A percentile compares a stretch with the other conserved stretches of the same genome.
These are phyloP conservation scores for Hygrophila difformis DNA, from an alignment of 257 asterid species.

Conservation along the genomic window DNA sequence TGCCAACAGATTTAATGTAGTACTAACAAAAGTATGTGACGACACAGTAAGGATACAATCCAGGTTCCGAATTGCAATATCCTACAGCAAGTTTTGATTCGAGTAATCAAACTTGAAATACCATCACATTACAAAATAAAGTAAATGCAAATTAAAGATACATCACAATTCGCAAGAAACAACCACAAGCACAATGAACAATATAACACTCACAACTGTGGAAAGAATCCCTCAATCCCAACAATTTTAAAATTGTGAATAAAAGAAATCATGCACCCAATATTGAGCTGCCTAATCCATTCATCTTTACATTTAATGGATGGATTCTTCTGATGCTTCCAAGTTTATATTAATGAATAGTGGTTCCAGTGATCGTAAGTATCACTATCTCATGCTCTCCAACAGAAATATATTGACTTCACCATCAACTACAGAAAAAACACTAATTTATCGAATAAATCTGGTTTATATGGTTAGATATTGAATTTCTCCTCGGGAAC, in stretches of 20 bases:
- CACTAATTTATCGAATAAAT: no score
- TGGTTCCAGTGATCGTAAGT: no score
- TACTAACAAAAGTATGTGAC: constrained; percentile 41
- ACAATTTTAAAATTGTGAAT: neutral
- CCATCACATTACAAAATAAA: neutral
- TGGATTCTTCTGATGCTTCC: no score
- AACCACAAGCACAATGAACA: neutral
- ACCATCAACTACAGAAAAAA: no score
- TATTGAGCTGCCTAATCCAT: no score
- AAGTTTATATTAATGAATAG: no score
- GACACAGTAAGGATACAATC: constrained; percentile 81
- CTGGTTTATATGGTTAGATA: no score
- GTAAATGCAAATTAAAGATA: neutral
- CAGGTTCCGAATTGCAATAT: constrained; percentile 77
- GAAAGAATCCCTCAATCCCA: neutral
- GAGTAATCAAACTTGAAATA: constrained; percentile 2
- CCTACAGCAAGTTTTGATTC: constrained; percentile 51
- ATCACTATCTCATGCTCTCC: no score
- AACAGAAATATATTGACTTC: no score
- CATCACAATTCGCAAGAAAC: neutral
- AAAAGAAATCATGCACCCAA: no score
- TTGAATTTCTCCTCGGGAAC: no score
- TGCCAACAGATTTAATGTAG: constrained; percentile 64
- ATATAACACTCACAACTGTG: neutral
- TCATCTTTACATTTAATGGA: no score